Percentiles rank a stretch among this genome's conserved stretches.
phyloP scores from a whole-genome alignment of 805 yeast genomes.

The Candida insectalens region DNA sequence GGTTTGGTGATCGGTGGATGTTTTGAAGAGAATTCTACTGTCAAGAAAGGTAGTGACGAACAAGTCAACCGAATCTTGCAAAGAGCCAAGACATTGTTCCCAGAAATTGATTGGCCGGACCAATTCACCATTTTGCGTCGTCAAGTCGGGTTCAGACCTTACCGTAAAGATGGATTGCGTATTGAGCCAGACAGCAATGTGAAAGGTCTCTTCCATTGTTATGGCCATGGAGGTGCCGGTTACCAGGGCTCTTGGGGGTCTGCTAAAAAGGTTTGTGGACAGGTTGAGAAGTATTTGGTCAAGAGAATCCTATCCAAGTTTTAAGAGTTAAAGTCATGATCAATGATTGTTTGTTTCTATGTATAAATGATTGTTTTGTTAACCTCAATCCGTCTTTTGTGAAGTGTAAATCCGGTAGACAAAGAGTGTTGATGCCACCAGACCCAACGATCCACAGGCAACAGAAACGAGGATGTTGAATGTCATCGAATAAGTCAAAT shows the following conservation, averaged over 20 bases:
- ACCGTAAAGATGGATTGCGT: constrained; percentile 49
- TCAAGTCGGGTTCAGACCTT: constrained; percentile 65
- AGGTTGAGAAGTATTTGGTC: constrained; percentile 1
- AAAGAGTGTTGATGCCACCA: constrained; percentile 56
- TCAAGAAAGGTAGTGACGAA: constrained; percentile 27
- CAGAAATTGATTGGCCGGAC: constrained; percentile 24
- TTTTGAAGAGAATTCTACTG: constrained; percentile 14
- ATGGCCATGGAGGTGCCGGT: constrained; percentile 34
- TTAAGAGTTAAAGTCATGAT: neutral
- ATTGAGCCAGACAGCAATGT: constrained; percentile 35
- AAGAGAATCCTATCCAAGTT: neutral
- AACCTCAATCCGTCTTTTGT: constrained; percentile 8
- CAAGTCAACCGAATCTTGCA: constrained; percentile 37
- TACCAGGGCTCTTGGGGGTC: constrained; percentile 53
- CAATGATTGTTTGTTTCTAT: neutral
- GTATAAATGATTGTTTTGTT: neutral
- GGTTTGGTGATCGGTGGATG: constrained; percentile 59
- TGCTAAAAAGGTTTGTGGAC: constrained; percentile 35
- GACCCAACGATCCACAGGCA: constrained; percentile 69
- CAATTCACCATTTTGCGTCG: constrained; percentile 35
- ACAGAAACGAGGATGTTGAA: constrained; percentile 54
- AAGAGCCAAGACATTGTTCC: constrained; percentile 34
- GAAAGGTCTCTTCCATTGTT: constrained; percentile 45
- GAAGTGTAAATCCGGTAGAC: constrained; percentile 53
- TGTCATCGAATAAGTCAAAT: constrained; percentile 62